These are phyloP conservation scores for Aureobasidium vineae DNA, from an alignment of 2,329 filamentous ascomycete species.

Conservation along the genomic window DNA sequence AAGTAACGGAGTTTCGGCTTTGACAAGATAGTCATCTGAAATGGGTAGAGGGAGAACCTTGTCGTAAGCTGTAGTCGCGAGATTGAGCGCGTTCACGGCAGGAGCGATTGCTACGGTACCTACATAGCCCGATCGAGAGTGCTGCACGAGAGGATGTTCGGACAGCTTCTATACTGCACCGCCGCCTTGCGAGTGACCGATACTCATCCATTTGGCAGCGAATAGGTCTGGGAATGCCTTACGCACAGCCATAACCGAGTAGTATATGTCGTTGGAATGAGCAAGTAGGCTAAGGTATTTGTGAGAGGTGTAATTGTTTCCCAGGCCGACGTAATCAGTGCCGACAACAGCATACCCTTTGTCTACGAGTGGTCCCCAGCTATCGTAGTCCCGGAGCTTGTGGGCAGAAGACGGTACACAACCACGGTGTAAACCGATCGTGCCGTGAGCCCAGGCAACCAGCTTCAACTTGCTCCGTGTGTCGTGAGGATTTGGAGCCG, in stretches of 20 bases:
- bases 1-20: neutral
- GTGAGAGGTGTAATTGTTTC: neutral
- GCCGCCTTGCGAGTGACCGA: neutral
- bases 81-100: neutral
- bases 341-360: neutral
- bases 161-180: constrained; percentile 7
- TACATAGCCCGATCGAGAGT: neutral
- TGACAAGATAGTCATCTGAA: neutral
- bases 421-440: neutral
- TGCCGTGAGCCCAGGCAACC: constrained; percentile 3
- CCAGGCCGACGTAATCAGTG: neutral
- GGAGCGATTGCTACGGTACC: constrained; percentile 4
- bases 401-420: neutral
- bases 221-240: neutral
- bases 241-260: neutral
- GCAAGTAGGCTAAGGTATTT: constrained; percentile 1
- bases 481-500: neutral
- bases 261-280: neutral
- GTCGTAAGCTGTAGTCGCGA: neutral
- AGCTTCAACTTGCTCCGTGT: neutral
- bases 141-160: neutral
- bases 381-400: neutral
- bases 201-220: neutral
- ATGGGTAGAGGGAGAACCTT: neutral
- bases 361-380: neutral